Percentiles rank a stretch among this genome's conserved stretches.
phyloP scores from a whole-genome alignment of 257 asterid genomes.

The Ehretia macrophylla region DNA sequence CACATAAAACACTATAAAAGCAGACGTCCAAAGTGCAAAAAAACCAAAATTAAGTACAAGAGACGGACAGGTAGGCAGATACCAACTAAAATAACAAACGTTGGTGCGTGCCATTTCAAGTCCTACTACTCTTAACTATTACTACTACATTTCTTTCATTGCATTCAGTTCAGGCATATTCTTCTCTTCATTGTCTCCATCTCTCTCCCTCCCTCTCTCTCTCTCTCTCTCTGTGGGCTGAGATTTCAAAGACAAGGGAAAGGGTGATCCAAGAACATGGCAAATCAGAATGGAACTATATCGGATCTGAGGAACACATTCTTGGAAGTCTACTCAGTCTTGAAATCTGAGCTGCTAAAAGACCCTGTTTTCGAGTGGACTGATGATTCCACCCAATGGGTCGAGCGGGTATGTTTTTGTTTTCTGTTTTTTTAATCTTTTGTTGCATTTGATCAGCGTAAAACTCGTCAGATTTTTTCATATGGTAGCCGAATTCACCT shows the following conservation, averaged over 20 bases:
- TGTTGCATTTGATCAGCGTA: no score
- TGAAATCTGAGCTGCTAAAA: slow-evolving; percentile 76
- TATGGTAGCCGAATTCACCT: no score
- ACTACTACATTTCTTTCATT: no score
- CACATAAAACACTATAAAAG: neutral
- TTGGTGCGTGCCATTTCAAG: neutral
- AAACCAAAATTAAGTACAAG: neutral
- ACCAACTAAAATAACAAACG: neutral
- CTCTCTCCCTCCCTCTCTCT: neutral
- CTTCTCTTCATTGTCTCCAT: neutral
- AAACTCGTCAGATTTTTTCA: no score
- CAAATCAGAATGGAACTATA: slow-evolving; percentile 11
- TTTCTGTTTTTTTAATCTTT: neutral
- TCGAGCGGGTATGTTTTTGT: slow-evolving; percentile 51
- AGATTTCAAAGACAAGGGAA: neutral
- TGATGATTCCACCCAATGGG: slow-evolving; percentile 71
- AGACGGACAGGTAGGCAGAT: neutral
- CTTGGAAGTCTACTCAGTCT: slow-evolving; percentile 53
- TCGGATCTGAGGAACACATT: slow-evolving; percentile 55
- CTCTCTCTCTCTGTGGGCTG: neutral
- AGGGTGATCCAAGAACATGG: slow-evolving; percentile 10
- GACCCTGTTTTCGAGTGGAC: slow-evolving; percentile 84
- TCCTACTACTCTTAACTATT: neutral
- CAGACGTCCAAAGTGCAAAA: neutral
- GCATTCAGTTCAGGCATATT: neutral